Percentiles rank a stretch among this genome's conserved stretches.
phyloP scores from a whole-genome alignment of 371 early-diverging fungal genomes.

The Dichotomocladium elegans region DNA sequence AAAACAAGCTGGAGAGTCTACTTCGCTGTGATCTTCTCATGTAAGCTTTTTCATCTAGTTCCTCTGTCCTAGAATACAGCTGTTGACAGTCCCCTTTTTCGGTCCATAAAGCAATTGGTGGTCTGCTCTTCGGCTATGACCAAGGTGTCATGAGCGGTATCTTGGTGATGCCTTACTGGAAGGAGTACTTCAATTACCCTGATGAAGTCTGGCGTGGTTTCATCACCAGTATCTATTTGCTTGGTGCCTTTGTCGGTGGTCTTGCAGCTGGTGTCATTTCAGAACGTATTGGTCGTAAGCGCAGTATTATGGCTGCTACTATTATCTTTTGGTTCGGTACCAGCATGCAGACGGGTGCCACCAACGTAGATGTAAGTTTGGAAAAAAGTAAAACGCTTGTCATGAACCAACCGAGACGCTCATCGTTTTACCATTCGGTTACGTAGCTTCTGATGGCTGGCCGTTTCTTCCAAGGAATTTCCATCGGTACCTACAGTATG shows the following conservation, averaged over 20 bases:
- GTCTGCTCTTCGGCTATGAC: conserved; percentile 42
- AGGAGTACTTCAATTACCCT: conserved; percentile 26
- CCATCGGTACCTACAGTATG: conserved; percentile 31
- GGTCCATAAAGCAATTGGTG: conserved; percentile 17
- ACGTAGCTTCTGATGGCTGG: conserved; percentile 35
- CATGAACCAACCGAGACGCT: background rate
- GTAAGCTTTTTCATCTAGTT: conserved; percentile 5
- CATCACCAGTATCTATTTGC: conserved; percentile 33
- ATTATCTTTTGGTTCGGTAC: conserved; percentile 29
- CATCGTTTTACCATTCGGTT: background rate
- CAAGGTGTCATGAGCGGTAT: conserved; percentile 28
- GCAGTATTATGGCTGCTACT: conserved; percentile 29
- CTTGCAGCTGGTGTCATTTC: conserved; percentile 30
- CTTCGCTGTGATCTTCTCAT: conserved; percentile 11
- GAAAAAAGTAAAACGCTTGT: background rate
- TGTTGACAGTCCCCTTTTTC: background rate
- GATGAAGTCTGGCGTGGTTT: conserved; percentile 22
- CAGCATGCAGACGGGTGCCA: conserved; percentile 23
- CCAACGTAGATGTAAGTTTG: conserved; percentile 12
- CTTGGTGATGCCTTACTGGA: conserved; percentile 34
- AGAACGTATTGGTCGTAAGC: conserved; percentile 32
- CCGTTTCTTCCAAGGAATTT: conserved; percentile 39
- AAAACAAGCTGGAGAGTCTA: conserved; percentile 13
- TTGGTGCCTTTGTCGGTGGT: conserved; percentile 37
- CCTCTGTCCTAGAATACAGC: background rate